Base-by-base conservation (phyloP, 2,329 filamentous ascomycete species). In the Aspergillus cejpii region DNA sequence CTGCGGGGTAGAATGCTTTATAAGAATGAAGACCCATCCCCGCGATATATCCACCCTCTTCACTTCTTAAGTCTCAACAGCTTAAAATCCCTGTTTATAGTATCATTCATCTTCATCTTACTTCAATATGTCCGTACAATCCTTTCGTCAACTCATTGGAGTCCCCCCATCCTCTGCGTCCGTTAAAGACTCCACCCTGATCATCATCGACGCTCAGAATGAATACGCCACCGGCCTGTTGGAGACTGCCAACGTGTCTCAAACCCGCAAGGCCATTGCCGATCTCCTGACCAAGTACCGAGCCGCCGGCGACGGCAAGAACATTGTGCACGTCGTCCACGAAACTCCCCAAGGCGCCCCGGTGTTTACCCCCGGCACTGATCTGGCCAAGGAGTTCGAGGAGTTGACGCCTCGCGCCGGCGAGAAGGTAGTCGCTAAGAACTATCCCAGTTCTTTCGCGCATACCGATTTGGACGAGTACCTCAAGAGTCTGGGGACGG, bases 181-280 rank as follows among this genome's bases (percentile, higher is more conserved):
- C 0, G 67, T 75, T 0, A 61, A 64, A 34, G 80, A 85, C 65
- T 80, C 75, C 50, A 74, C 76, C 1, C 72, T 85, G 36, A 64
- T 85, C 55, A 84, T 85, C 63, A 80, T 85, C 57, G 81, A 85
- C 59, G 82, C 82, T 1, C 83, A 86, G 57, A 84, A 84, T 58
- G 83, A 86, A 64, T 85, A 82, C 50, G 64, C 52, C 36, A 33
- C 48, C 2, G 83, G 82, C 37, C 67, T 73, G 3, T 73, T 85
- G 1, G 71, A 74, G 17, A 76, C 80, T 26, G 66, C 71, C 31
- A 74, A 82, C 48, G 72, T 81, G 1, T 56, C 68, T 0, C 49
- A 68, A 3, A 79, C 77, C 4, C 75, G 80, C 49, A 72, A 74
- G 24, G 76, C 70, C 10, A 85, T 85, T 46, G 67, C 73, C 0